phyloP scores from a whole-genome alignment of 768 basidiomycete genomes.

The Leccinum boreale region DNA sequence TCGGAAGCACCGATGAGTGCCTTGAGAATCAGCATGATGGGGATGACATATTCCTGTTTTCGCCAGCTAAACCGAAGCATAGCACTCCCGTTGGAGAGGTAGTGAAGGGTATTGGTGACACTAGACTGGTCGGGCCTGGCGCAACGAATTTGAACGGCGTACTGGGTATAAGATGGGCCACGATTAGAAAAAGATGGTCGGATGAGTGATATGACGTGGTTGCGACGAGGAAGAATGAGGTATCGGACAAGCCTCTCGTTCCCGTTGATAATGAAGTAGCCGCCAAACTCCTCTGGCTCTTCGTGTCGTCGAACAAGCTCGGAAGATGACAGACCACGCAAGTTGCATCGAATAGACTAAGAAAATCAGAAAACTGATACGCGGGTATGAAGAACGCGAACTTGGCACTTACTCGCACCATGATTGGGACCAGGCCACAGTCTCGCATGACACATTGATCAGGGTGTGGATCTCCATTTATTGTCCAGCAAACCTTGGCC shows the following conservation, averaged over 20 bases:
- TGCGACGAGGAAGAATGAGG: slow-evolving; percentile 91
- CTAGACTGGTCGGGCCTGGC: slow-evolving; percentile 92
- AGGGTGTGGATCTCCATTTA: slow-evolving; percentile 60
- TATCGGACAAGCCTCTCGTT: slow-evolving; percentile 98
- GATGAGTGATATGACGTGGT: slow-evolving; percentile 90
- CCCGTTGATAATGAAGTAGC: slow-evolving; percentile 98
- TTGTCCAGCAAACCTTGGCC: slow-evolving; percentile 80
- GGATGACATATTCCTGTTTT: slow-evolving; percentile 98
- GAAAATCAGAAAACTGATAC: neutral
- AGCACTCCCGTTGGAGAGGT: slow-evolving; percentile 94
- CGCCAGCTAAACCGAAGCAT: slow-evolving; percentile 96
- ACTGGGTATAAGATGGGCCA: slow-evolving; percentile 91
- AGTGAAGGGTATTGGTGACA: slow-evolving; percentile 95
- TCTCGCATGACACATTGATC: slow-evolving; percentile 72
- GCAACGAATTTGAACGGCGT: slow-evolving; percentile 93
- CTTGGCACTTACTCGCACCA: slow-evolving; percentile 78
- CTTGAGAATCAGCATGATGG: slow-evolving; percentile 94
- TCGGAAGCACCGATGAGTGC: slow-evolving; percentile 89
- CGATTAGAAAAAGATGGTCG: slow-evolving; percentile 91
- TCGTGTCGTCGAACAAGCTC: slow-evolving; percentile 89
- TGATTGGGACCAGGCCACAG: slow-evolving; percentile 91
- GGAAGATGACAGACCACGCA: slow-evolving; percentile 79
- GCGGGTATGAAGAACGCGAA: neutral
- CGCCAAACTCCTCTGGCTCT: slow-evolving; percentile 98
- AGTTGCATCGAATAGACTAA: slow-evolving; percentile 89